A percentile compares a stretch with the other conserved stretches of the same genome.
phyloP scores from a whole-genome alignment of 371 early-diverging fungal genomes.

The Zychaea mexicana region DNA sequence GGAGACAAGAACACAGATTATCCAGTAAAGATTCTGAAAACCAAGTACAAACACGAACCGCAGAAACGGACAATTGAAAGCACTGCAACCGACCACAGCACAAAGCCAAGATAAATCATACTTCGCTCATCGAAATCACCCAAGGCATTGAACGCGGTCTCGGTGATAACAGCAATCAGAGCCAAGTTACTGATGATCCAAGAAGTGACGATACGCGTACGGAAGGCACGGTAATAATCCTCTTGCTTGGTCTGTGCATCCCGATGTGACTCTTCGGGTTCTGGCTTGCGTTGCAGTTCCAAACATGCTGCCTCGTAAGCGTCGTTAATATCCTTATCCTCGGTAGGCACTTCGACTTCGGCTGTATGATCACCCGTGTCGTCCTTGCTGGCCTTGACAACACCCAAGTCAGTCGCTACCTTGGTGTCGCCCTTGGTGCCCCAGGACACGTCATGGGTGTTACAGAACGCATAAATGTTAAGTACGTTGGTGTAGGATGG shows the following conservation, averaged over 20 bases:
- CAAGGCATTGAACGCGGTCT: conserved; percentile 32
- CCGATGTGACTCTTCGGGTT: conserved; percentile 58
- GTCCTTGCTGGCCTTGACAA: conserved; percentile 46
- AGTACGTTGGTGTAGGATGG: conserved; percentile 89
- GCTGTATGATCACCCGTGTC: conserved; percentile 36
- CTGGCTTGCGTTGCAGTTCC: conserved; percentile 51
- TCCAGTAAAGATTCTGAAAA: conserved; percentile 56
- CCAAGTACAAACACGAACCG: conserved; percentile 76
- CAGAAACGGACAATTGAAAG: conserved; percentile 80
- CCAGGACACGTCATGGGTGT: conserved; percentile 82
- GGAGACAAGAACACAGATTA: too few species aligned
- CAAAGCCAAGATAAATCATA: conserved; percentile 71
- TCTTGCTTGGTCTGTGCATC: conserved; percentile 85
- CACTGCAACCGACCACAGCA: conserved; percentile 88
- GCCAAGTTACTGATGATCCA: conserved; percentile 88
- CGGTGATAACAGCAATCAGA: conserved; percentile 64
- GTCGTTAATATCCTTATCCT: conserved; percentile 77
- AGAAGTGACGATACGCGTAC: conserved; percentile 79
- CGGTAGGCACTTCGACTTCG: conserved; percentile 73
- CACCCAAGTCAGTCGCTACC: conserved; percentile 47
- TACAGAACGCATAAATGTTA: conserved; percentile 90
- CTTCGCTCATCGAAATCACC: conserved; percentile 27
- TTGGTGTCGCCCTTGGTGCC: conserved; percentile 49
- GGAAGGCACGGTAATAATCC: conserved; percentile 89
- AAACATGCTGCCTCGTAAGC: conserved; percentile 73